These are phyloP conservation scores for Ophiocordyceps unilateralis DNA, from an alignment of 2,329 filamentous ascomycete species.

Conservation along the genomic window DNA sequence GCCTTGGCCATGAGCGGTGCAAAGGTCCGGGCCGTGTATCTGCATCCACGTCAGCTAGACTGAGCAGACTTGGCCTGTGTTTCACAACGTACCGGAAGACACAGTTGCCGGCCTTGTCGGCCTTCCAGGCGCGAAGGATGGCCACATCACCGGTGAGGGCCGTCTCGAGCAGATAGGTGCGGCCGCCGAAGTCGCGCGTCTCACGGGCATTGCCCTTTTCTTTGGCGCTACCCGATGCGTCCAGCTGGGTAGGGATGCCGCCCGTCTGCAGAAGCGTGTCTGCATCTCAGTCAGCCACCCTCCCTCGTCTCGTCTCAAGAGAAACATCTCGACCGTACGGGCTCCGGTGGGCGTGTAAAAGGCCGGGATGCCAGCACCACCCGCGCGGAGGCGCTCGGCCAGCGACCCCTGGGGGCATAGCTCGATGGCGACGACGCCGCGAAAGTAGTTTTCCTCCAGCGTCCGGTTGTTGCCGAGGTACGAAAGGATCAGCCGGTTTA, in stretches of 20 bases:
- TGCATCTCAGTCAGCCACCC: not conserved
- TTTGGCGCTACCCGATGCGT: constrained; percentile 56
- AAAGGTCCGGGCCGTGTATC: constrained; percentile 61
- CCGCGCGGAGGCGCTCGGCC: constrained; percentile 73
- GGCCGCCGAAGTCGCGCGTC: constrained; percentile 80
- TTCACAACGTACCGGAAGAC: constrained; percentile 55
- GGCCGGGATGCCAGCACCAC: constrained; percentile 77
- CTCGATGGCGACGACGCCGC: constrained; percentile 75
- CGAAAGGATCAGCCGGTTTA: constrained; percentile 82
- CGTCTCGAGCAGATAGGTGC: constrained; percentile 79
- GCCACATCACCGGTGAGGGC: constrained; percentile 81
- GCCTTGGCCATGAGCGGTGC: constrained; percentile 89
- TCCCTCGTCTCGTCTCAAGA: not conserved
- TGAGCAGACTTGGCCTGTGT: not conserved
- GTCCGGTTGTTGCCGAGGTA: constrained; percentile 94
- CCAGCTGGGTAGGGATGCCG: constrained; percentile 68
- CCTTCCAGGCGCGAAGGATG: constrained; percentile 85
- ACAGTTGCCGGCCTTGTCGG: constrained; percentile 81
- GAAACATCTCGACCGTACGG: constrained; percentile 42
- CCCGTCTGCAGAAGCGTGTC: constrained; percentile 60
- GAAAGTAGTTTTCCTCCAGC: constrained; percentile 80
- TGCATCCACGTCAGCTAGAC: not conserved
- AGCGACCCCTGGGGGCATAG: constrained; percentile 84
- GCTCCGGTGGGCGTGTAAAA: constrained; percentile 85
- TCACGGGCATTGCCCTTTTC: constrained; percentile 67